These are phyloP conservation scores for Haematococcus sp. DNA, from an alignment of 139 green algal species.

Conservation along the genomic window DNA sequence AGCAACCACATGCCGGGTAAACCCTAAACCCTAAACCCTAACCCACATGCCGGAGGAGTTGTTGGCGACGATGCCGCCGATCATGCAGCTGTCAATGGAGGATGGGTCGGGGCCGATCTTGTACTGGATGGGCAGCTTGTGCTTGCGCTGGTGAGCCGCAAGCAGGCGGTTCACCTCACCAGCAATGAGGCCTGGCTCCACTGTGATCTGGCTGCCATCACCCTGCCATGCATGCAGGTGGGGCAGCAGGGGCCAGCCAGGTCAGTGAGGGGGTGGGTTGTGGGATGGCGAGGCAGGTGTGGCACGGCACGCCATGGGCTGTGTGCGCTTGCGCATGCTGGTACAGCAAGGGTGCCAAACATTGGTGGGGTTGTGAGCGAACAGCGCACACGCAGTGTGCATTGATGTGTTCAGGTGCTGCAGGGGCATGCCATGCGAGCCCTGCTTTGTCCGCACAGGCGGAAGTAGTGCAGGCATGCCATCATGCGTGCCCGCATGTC, in stretches of 20 bases:
- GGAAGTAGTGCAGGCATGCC: no score
- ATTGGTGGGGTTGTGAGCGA: neutral
- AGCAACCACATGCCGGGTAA: no score
- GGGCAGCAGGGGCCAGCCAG: neutral
- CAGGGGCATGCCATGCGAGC: no score
- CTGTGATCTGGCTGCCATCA: conserved; percentile 88
- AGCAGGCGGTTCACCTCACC: conserved; percentile 94
- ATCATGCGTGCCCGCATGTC: no score
- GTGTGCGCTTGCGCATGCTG: neutral
- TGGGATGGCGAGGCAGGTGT: neutral
- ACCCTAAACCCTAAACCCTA: no score
- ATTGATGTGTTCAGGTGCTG: no score
- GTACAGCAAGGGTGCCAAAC: neutral
- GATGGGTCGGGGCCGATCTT: conserved; percentile 97
- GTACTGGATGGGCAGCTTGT: conserved; percentile 85
- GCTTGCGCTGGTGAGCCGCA: conserved; percentile 67
- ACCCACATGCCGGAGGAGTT: conserved; percentile 95
- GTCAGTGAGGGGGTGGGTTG: neutral
- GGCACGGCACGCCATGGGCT: neutral
- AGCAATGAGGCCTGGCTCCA: conserved; percentile 93
- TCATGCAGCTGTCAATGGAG: conserved; percentile 87
- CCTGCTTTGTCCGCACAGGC: no score
- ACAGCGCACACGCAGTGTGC: no score
- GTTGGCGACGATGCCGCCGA: conserved; percentile 96
- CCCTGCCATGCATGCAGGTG: conserved; percentile 45